Base-by-base conservation (phyloP, 1,139 yeast genomes). In the Taphrina betulina region DNA sequence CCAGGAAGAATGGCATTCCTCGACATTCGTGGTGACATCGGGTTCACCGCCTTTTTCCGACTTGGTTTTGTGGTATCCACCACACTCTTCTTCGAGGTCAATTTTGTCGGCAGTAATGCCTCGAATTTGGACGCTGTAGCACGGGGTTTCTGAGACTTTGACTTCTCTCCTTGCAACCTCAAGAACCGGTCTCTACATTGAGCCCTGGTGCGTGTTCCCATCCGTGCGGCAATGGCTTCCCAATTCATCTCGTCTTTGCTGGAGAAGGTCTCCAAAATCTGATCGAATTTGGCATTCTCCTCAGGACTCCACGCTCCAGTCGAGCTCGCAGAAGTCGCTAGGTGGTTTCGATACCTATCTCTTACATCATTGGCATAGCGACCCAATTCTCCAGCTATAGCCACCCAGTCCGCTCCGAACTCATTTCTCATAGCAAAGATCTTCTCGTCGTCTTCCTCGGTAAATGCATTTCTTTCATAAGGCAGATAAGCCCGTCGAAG, bases 391-490 rank as follows among this genome's bases (percentile, higher is more conserved):
- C 5, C 17, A 1, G 40, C 36, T n/a, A 50, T 50, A 12, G n/a
- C 38, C 34, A 23, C 40, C 54, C 54, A 50, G 34, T 50, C 46
- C n/a, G 37, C 28, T 4, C 54, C 54, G 10, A 37, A 23, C 24
- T 37, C 31, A 20, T 26, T 26, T 5, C 33, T 31, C 24, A 50
- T 23, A 5, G 23, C 36, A 22, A 50, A 17, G 5, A 50, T 33
- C 33, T 20, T 24, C 4, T 20, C 34, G 31, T 50, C 54, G 3
- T 50, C 46, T 12, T 29, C 54, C 4, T 34, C 34, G 1, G 54
- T 50, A 24, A 50, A 50, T 4, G 45, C 29, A 3, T 24, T n/a
- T 8, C 54, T 33, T 5, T 31, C 46, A 14, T 40, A 31, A 8
- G 44, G 37, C 14, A 40, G 5, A 40, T 31, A 50, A 3, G 46